These are phyloP conservation scores for Lyophyllum shimeji DNA, from an alignment of 768 basidiomycete genomes.

Conservation along the genomic window DNA sequence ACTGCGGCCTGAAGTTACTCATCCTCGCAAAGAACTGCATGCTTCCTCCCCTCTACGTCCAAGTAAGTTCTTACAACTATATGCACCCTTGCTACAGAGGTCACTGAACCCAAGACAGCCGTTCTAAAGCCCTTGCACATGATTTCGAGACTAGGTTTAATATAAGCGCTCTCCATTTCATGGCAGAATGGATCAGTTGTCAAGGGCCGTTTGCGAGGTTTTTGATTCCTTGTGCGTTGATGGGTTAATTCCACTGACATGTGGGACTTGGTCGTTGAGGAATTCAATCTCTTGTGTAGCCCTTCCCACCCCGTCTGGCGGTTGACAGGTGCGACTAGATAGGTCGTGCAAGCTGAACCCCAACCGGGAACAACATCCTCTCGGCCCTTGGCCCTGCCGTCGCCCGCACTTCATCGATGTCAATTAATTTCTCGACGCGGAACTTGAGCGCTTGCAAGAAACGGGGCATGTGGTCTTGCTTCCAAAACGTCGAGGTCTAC, in stretches of 20 bases:
- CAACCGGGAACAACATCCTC: not conserved
- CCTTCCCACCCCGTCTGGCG: not conserved
- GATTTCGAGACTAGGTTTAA: conserved; percentile 1
- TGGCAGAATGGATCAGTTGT: not conserved
- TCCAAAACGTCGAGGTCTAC: no score
- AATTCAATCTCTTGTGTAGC: not conserved
- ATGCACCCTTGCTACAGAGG: not conserved
- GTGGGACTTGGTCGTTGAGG: not conserved
- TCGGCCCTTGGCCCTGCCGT: not conserved
- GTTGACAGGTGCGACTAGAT: not conserved
- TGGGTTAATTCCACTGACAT: not conserved
- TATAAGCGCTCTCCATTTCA: not conserved
- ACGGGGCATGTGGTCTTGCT: no score
- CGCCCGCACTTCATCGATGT: no score
- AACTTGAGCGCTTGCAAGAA: no score
- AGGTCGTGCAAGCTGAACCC: not conserved
- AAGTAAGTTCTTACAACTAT: not conserved
- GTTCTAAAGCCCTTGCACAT: conserved; percentile 5
- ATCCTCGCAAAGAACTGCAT: not conserved
- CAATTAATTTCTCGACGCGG: no score
- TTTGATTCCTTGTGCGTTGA: not conserved
- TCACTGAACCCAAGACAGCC: not conserved
- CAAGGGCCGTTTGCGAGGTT: not conserved
- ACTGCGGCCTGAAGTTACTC: conserved; percentile 1
- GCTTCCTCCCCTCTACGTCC: not conserved